Conservation (phyloP, 2,329 filamentous ascomycete species). For the Chalaropsis thielavioides region DNA sequence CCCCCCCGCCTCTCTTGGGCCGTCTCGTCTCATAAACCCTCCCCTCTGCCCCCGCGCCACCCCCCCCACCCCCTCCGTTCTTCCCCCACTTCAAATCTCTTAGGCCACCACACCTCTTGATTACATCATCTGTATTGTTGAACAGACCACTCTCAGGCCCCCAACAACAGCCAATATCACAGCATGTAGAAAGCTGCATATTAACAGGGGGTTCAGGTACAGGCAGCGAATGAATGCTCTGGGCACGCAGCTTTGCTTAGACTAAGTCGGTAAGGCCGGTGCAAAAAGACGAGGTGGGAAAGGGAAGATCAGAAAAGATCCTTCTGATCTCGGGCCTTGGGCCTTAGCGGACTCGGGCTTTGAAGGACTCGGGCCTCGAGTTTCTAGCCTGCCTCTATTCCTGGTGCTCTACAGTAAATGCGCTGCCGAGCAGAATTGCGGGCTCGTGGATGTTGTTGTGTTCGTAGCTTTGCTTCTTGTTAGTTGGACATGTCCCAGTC, state of each 20-base stretch:
- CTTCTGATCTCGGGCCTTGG: not conserved
- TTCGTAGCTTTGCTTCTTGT: constrained; percentile 46
- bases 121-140: not conserved
- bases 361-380: not conserved
- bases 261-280: not conserved
- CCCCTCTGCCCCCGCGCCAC: no score
- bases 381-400: not conserved
- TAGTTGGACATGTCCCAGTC: not conserved
- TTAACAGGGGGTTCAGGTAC: not conserved
- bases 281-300: not conserved
- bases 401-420: constrained; percentile 39
- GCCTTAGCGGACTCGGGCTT: not conserved
- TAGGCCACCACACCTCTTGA: not conserved
- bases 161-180: not conserved
- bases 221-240: not conserved
- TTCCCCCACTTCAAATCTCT: not conserved
- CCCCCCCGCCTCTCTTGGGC: not conserved
- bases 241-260: not conserved
- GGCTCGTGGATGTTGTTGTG: constrained; percentile 66
- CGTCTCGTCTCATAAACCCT: not conserved
- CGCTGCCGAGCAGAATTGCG: constrained; percentile 62
- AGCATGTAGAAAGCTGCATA: not conserved
- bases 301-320: not conserved
- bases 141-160: not conserved
- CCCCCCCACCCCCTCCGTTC: no score